Base-by-base conservation (phyloP, 2,329 filamentous ascomycete genomes). In the Neofusicoccum laricinum region DNA sequence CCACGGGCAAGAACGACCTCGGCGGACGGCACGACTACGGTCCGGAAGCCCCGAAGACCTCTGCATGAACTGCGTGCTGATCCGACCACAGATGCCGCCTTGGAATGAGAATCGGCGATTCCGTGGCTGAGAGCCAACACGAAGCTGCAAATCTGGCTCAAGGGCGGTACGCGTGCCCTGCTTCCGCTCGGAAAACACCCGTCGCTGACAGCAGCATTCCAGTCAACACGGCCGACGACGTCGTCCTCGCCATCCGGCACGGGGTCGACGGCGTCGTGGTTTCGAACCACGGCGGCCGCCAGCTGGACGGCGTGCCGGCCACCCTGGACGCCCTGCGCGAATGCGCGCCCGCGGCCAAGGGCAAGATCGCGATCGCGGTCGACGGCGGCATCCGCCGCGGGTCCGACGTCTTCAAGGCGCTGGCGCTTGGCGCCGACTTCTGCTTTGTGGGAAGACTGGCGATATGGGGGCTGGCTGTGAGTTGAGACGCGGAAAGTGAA, bases 381-480 rank as follows among this genome's bases (percentile, higher is more conserved):
- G 88, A 90, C 69, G 83, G 80, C 11, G 85, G 85, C 0, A 81
- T 87, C 36, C 71, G 85, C 43, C 80, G 81, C 14, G 85, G 84
- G 0, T 82, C 80, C 0, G 85, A 88, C 70, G 78, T 86, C 11
- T 82, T 87, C 74, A 87, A 87, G 70, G 85, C 84, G 1, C 71
- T 85, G 2, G 80, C 81, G 2, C 71, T 85, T 2, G 83, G 82
- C 2, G 83, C 82, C 0, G 76, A 83, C 61, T 84, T 76, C 70
- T 80, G 75, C 65, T 85, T 75, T 80, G 72, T 83, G 7, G 82
- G 83, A 0, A 71, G 82, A 10, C 76, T 80, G 5, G 75, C 79
- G 11, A 74, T 84, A 8, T 85, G 82, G 83, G 82, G 82, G 0
- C 71, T 85, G 43, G 79, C 80, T 12, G 75, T 77, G 66, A 71